Percentiles rank a stretch among this genome's conserved stretches.
Conservation (phyloP, 768 basidiomycete species). For the Cyclocybe cylindracea region DNA sequence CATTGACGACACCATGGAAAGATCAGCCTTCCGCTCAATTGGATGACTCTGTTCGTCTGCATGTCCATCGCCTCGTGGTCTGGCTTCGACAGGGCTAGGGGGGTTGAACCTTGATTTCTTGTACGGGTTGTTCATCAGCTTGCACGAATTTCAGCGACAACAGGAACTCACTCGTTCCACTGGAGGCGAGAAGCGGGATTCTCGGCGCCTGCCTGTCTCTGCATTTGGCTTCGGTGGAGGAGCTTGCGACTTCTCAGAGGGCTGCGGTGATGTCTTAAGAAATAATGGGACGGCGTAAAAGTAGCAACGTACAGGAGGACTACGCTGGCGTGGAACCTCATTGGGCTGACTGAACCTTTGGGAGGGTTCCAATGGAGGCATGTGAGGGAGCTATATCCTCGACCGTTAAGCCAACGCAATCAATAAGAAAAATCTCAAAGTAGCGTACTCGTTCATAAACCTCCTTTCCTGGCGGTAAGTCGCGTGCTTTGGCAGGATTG, state of each 20-base stretch:
- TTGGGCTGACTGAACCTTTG: not conserved
- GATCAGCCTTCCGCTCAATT: slow-evolving; percentile 18
- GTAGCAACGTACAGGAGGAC: not conserved
- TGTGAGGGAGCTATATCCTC: not conserved
- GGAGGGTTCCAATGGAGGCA: not conserved
- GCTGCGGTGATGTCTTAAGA: not conserved
- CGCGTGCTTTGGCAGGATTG: slow-evolving; percentile 16
- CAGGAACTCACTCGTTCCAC: slow-evolving; percentile 1
- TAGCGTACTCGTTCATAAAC: slow-evolving; percentile 25
- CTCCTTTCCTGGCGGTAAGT: slow-evolving; percentile 23
- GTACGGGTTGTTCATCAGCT: not conserved
- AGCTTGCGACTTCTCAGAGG: not conserved
- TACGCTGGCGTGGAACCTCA: not conserved
- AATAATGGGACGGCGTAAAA: not conserved
- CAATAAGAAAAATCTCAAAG: not conserved
- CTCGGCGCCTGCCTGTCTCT: slow-evolving; percentile 5
- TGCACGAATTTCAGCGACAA: not conserved
- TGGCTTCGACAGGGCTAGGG: not conserved
- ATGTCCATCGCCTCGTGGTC: not conserved
- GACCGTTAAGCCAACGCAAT: not conserved
- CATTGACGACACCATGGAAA: slow-evolving; percentile 23
- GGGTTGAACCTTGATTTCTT: not conserved
- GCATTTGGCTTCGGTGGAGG: not conserved
- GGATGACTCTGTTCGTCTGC: not conserved
- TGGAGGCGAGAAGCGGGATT: slow-evolving; percentile 4